Evolutionary conservation across 2,329 filamentous ascomycete species (phyloP), one percentile per base, ranked within the genome.

Genomic region (Fusarium proliferatum): DNA sequence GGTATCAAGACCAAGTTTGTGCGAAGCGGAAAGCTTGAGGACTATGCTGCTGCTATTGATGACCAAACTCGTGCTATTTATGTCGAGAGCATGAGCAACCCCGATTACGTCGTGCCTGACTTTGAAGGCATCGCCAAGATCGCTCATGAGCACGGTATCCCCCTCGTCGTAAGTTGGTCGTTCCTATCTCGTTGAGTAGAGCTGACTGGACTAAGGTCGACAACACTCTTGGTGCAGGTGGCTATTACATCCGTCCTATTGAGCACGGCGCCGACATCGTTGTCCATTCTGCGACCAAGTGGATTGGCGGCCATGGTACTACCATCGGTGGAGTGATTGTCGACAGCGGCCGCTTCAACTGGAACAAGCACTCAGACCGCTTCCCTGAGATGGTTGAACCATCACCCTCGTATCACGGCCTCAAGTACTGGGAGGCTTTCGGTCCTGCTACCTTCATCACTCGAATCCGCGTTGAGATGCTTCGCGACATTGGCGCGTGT

Each of bases 331-430:
- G 95, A 69, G 89, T 97, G 46, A 89, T 98, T 42, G 87, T 98
- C 72, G 95, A 98, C 85, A 90, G 92, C 74, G 95, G 95, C 78
- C 96, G 94, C 81, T 98, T 98, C 81, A 92, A 97, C 86, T 98
- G 96, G 95, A 94, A 93, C 77, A 92, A 92, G 84, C 85, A 97
- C 81, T 92, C 87, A 46, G 89, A 89, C 76, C 92, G 95, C 21
- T 98, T 98, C 88, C 96, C 96, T 2, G 94, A 98, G 82, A 95
- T 99, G 86, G 89, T 93, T 75, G 94, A 98, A 83, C 96, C 93
- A 1, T 91, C 93, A 1, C 92, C 93, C 62, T 95, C 95, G 57
- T 97, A 97, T 86, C 95, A 97, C 84, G 95, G 95, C 36, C 88
- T 97, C 74, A 96, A 94, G 82, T 98, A 98, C 88, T 97, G 91